Evolutionary conservation across 192 early-diverging fungal genomes (phyloP), one percentile per base, ranked within the genome.

Genomic region (Cetraspora pellucida): DNA sequence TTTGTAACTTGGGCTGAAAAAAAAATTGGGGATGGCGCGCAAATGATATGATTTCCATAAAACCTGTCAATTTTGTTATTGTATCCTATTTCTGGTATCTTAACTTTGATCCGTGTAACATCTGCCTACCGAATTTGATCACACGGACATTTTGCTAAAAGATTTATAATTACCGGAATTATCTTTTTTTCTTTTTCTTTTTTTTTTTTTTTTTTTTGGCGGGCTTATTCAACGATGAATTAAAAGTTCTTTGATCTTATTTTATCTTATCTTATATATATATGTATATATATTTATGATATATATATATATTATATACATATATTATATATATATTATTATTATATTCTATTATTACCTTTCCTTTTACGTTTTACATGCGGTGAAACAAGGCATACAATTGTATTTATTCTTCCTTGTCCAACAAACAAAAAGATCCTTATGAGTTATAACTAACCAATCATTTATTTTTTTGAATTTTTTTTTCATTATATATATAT

Each of bases 51-150:
- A 52, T 19, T 52, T 52, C 16, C 16, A 25, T 25, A 59, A 59
- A 59, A 59, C 25, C 25, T 59, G 25, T 59, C 57, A 59, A 59
- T 59, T 27, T 59, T 59, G 57, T 59, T 59, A 52, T 52, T 52
- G 50, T 52, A 52, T 52, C 50, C 50, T 52, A 19, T 13, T 19
- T 52, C 11, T 19, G 50, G 50, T 14, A 52, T 52, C 16, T 19
- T 19, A 19, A 52, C 50, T 19, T 13, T 52, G 16, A 16, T 19
- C 50, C 50, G 50, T 52, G 13, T 13, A 52, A 16, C 49, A 52
- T 19, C 49, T 16, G 10, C 10, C 10, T 2, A 52, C 9, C 17
- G 2, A 10, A 13, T 1, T 52, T 52, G 49, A 52, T 52, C 50
- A 52, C 50, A 52, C 50, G 50, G 63, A 65, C 63, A 44, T 65